Evolutionary conservation across 2,329 filamentous ascomycete genomes (phyloP), one percentile per base, ranked within the genome.

Genomic region (Phialocephala subalpina): DNA sequence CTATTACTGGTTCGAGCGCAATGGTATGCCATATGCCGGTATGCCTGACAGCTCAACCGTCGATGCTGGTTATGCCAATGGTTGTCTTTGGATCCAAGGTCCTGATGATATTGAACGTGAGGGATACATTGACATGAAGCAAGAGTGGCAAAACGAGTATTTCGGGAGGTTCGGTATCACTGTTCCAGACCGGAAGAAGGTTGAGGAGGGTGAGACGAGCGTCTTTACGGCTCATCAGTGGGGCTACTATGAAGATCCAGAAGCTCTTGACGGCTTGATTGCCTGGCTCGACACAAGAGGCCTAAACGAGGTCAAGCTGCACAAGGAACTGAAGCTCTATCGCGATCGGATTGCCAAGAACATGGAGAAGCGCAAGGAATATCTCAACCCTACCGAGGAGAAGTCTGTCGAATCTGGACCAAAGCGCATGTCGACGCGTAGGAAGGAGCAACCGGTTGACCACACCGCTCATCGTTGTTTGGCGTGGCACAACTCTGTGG

Each of bases 1-100:
- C 62, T 99, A 98, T 80, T 98, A 97, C 83, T 99, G 96, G 95
- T 97, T 98, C 78, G 96, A 99, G 80, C 91, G 95, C 69, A 99
- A 98, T 75, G 96, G 94, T 27, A 98, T 98, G 94, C 96, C 96
- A 0, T 97, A 95, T 74, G 93, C 86, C 36, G 96, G 96, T 4
- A 84, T 97, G 63, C 94, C 94, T 0, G 88, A 87, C 70, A 97
- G 93, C 78, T 97, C 94, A 18, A 98, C 95, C 1, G 92, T 93
- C 0, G 84, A 89, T 55, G 94, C 95, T 25, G 90, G 87, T 9
- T 99, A 98, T 76, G 94, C 95, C 47, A 99, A 98, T 77, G 96
- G 93, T 9, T 92, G 95, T 65, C 86, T 99, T 64, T 99, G 96
- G 96, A 90, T 99, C 16, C 96, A 99, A 79, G 96, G 96, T 0